Evolutionary conservation across 441 rosid genomes (phyloP).

Genomic region (Codiaeum variegatum): DNA sequence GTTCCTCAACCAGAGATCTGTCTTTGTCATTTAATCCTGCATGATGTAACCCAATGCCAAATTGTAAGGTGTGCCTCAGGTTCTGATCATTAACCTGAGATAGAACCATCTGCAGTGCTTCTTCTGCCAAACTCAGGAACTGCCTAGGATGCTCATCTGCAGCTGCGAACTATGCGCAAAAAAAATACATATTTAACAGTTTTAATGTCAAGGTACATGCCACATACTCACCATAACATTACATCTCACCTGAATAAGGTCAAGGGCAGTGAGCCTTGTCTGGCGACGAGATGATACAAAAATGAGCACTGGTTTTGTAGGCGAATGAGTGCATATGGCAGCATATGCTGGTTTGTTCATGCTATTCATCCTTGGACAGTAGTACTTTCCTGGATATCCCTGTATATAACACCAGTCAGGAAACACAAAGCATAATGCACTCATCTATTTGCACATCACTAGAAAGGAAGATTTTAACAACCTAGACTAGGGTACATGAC

Average conservation of each 20-base stretch:
- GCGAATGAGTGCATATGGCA: conserved; percentile 97
- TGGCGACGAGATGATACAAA: conserved; percentile 99
- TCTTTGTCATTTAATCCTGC: conserved; percentile 97
- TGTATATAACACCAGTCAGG: conserved; percentile 30
- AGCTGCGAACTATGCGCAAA: conserved; percentile 65
- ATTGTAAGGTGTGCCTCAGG: conserved; percentile 91
- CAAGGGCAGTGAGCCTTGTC: conserved; percentile 97
- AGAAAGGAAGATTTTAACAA: neutral
- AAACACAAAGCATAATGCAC: conserved; percentile 10
- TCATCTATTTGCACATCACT: conserved; percentile 1
- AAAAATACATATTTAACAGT: conserved; percentile 19
- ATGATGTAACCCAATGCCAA: conserved; percentile 97
- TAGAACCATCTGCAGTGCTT: conserved; percentile 91
- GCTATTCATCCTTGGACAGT: conserved; percentile 96
- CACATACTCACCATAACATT: conserved; percentile 16
- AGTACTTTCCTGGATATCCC: conserved; percentile 98
- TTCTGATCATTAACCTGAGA: conserved; percentile 94
- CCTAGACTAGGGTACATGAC: too few species aligned
- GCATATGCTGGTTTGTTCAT: conserved; percentile 99
- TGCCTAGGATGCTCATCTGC: conserved; percentile 95
- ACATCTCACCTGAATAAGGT: conserved; percentile 84
- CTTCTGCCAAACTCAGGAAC: conserved; percentile 83
- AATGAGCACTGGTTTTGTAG: conserved; percentile 93
- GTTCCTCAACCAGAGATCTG: conserved; percentile 93
- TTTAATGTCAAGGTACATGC: conserved; percentile 15